These are phyloP conservation scores for Hypoxylon sp. DNA, from an alignment of 2,329 filamentous ascomycete species.

Conservation along the genomic window DNA sequence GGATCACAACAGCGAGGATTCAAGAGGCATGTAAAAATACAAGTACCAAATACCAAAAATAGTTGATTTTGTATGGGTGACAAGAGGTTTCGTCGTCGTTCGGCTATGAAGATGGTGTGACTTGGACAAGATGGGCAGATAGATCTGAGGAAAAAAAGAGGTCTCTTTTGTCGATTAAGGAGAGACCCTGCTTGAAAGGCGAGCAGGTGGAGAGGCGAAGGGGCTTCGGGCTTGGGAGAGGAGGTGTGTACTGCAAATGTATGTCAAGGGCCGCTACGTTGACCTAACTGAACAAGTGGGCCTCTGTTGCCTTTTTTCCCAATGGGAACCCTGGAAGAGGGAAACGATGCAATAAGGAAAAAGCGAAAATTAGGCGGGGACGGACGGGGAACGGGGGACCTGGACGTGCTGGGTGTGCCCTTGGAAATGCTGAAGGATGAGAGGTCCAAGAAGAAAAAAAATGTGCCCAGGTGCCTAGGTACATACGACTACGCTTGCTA, in stretches of 20 bases:
- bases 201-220: slow-evolving; percentile 37
- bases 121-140: slow-evolving; percentile 19
- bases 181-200: slow-evolving; percentile 38
- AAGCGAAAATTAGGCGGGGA: slow-evolving; percentile 37
- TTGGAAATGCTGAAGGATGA: slow-evolving; percentile 29
- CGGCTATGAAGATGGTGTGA: slow-evolving; percentile 16
- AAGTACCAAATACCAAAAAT: slow-evolving; percentile 11
- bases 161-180: slow-evolving; percentile 33
- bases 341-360: slow-evolving; percentile 34
- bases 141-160: slow-evolving; percentile 21
- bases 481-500: no score
- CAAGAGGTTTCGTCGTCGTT: slow-evolving; percentile 12
- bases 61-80: slow-evolving; percentile 17
- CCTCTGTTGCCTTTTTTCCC: slow-evolving; percentile 26
- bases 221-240: slow-evolving; percentile 34
- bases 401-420: not conserved
- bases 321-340: slow-evolving; percentile 32
- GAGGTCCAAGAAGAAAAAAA: slow-evolving; percentile 19
- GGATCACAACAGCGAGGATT: slow-evolving; percentile 12
- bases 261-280: slow-evolving; percentile 26
- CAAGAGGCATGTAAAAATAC: slow-evolving; percentile 20
- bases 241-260: slow-evolving; percentile 25
- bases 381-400: slow-evolving; percentile 28
- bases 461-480: no score
- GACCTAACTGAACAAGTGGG: slow-evolving; percentile 28